Evolutionary conservation across 2,329 filamentous ascomycete species (phyloP).

Genomic region (Dactylellina cionopaga): DNA sequence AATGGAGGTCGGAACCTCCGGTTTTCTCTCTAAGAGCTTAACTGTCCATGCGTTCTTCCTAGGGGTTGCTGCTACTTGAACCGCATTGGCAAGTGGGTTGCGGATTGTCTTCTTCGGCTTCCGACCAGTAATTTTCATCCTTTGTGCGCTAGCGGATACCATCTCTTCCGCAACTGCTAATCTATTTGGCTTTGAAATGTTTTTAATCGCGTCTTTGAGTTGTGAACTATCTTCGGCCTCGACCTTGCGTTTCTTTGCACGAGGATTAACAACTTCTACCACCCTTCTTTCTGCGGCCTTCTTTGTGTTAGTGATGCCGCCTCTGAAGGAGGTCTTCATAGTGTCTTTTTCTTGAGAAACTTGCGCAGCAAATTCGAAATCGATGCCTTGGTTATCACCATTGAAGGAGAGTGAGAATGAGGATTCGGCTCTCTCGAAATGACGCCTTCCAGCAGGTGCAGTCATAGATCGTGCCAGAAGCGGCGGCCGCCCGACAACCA

Average conservation of each 20-base stretch:
- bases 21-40: constrained; percentile 25
- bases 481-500: constrained; percentile 10
- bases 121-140: constrained; percentile 63
- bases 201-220: constrained; percentile 76
- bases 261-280: constrained; percentile 34
- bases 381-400: constrained; percentile 18
- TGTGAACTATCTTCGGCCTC: constrained; percentile 74
- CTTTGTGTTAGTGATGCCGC: constrained; percentile 48
- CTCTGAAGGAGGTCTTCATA: constrained; percentile 50
- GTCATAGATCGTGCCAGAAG: constrained; percentile 36
- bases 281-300: constrained; percentile 42
- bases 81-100: constrained; percentile 59
- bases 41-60: constrained; percentile 51
- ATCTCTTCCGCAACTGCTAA: constrained; percentile 74
- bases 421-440: constrained; percentile 36
- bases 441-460: constrained; percentile 12
- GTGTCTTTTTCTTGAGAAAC: constrained; percentile 42
- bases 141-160: constrained; percentile 73
- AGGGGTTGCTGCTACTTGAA: constrained; percentile 57
- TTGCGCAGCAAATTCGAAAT: constrained; percentile 38
- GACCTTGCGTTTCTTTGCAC: constrained; percentile 62
- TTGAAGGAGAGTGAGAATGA: constrained; percentile 37
- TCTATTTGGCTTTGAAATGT: constrained; percentile 79
- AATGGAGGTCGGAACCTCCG: constrained; percentile 24
- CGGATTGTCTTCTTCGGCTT: constrained; percentile 67